Evolutionary conservation across 176 grass and related monocot genomes (phyloP).

Genomic region (Thalia dealbata): DNA sequence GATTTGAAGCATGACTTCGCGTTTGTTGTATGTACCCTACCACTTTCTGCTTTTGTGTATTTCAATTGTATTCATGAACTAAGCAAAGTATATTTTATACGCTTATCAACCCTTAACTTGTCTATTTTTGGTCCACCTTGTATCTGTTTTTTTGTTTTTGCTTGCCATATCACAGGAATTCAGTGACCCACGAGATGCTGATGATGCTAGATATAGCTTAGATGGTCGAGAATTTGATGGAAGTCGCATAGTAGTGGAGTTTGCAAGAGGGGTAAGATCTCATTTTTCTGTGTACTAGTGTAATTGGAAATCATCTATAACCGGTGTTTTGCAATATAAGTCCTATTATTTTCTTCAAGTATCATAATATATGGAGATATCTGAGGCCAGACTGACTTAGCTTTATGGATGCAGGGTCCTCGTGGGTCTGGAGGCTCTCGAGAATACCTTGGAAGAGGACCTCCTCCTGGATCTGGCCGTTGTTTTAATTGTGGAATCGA

Average conservation of each 20-base stretch:
- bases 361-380: not conserved
- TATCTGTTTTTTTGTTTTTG: constrained; percentile 1
- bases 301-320: not conserved
- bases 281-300: not conserved
- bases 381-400: not conserved
- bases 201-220: constrained; percentile 80
- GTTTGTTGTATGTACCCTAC: constrained; percentile 68
- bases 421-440: constrained; percentile 64
- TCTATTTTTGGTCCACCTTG: constrained; percentile 1
- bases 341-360: not conserved
- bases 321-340: not conserved
- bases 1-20: constrained; percentile 99
- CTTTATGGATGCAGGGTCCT: constrained; percentile 31
- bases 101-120: not conserved
- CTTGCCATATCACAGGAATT: constrained; percentile 52
- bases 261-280: constrained; percentile 77
- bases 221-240: constrained; percentile 95
- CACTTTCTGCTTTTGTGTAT: not conserved
- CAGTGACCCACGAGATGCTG: constrained; percentile 83
- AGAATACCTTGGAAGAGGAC: constrained; percentile 74
- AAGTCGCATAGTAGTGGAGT: constrained; percentile 77
- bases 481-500: constrained; percentile 98
- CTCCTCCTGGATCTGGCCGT: constrained; percentile 79
- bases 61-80: not conserved
- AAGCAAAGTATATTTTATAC: constrained; percentile 2